phyloP scores from a whole-genome alignment of 805 yeast genomes.

The Metschnikowia amazonensis region DNA sequence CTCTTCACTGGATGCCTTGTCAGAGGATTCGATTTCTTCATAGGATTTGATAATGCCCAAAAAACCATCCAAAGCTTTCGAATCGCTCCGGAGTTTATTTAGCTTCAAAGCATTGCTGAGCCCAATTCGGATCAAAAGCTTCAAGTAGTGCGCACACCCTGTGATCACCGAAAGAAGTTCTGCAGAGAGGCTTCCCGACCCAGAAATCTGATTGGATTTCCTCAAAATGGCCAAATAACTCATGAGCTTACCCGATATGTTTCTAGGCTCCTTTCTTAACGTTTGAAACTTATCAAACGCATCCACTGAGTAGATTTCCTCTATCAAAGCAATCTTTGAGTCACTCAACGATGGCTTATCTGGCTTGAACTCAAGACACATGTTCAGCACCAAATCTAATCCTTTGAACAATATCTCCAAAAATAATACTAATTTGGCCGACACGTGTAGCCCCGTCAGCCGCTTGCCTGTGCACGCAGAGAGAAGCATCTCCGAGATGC shows the following conservation, averaged over 20 bases:
- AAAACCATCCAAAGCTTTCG: conserved; percentile 60
- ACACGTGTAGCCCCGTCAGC: conserved; percentile 58
- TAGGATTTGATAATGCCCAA: conserved; percentile 47
- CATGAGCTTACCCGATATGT: conserved; percentile 85
- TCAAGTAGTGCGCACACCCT: conserved; percentile 88
- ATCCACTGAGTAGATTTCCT: conserved; percentile 23
- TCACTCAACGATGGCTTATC: conserved; percentile 17
- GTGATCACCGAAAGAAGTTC: conserved; percentile 78
- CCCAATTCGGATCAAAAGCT: conserved; percentile 77
- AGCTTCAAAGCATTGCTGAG: conserved; percentile 69
- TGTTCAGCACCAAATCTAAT: conserved; percentile 47
- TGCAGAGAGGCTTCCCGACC: conserved; percentile 50
- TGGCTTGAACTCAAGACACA: conserved; percentile 20
- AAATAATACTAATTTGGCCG: conserved; percentile 69
- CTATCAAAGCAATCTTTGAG: conserved; percentile 14
- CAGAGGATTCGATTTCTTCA: conserved; percentile 19
- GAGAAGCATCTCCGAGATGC: conserved; percentile 88
- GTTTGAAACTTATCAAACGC: conserved; percentile 28
- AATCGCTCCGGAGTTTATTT: conserved; percentile 54
- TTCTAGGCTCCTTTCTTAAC: conserved; percentile 67
- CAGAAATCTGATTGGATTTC: conserved; percentile 44
- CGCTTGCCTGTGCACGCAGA: conserved; percentile 73
- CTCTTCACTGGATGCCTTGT: conserved; percentile 10
- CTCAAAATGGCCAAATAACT: conserved; percentile 80
- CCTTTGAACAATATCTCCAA: conserved; percentile 76